These are phyloP conservation scores for Patellifolia procumbens DNA, from an alignment of 179 eudicot species.

Conservation along the genomic window DNA sequence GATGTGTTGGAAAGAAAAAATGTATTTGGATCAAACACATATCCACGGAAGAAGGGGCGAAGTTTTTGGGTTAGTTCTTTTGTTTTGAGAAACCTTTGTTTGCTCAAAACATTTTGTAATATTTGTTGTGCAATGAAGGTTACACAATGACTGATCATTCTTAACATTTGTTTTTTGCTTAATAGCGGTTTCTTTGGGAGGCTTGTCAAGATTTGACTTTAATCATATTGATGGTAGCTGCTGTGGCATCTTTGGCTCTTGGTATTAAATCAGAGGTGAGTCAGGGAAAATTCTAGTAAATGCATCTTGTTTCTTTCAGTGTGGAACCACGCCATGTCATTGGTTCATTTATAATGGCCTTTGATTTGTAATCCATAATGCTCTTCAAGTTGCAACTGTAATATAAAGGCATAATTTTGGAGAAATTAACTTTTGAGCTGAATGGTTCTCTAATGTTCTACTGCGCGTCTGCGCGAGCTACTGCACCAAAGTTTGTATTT, in stretches of 20 bases:
- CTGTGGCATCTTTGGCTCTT: constrained; percentile 85
- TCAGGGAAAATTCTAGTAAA: background rate
- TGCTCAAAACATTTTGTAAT: background rate
- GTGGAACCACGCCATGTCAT: background rate
- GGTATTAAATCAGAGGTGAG: constrained; percentile 86
- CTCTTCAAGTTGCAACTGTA: background rate
- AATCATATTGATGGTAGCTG: constrained; percentile 87
- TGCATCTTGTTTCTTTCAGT: background rate
- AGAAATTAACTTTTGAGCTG: background rate
- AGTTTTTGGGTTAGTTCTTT: constrained; percentile 64
- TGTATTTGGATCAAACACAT: constrained; percentile 81
- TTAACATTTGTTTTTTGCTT: background rate
- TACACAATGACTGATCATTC: background rate
- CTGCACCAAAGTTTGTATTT: no score
- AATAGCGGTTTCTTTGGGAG: constrained; percentile 82
- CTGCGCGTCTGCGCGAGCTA: no score
- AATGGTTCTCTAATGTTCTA: background rate
- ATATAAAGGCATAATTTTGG: background rate
- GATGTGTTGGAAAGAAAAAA: constrained; percentile 58
- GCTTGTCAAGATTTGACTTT: constrained; percentile 88
- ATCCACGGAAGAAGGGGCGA: constrained; percentile 79
- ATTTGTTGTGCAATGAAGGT: background rate
- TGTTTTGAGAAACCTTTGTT: background rate
- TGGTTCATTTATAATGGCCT: background rate
- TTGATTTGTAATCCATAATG: background rate